Percentiles rank a stretch among this genome's conserved stretches.
Conservation (phyloP, 257 asterid genomes). For the Catharanthus roseus region DNA sequence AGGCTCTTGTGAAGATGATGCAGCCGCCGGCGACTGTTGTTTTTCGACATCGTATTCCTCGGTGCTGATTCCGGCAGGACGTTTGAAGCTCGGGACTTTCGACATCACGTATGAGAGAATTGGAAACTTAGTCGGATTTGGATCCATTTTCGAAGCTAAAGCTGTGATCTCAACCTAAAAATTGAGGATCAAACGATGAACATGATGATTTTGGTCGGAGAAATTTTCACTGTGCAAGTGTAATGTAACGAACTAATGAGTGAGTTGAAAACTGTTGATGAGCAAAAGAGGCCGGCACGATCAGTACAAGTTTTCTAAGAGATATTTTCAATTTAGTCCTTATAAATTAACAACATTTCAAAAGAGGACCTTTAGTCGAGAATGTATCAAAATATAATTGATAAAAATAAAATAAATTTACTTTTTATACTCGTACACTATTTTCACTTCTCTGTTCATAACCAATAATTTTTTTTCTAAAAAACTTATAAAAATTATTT, state of each 20-base stretch:
- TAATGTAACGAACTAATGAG: neutral
- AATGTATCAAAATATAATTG: too few species aligned
- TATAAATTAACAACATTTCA: too few species aligned
- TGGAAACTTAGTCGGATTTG: conserved; percentile 72
- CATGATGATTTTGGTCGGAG: neutral
- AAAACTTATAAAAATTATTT: too few species aligned
- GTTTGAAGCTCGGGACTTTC: conserved; percentile 59
- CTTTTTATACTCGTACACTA: too few species aligned
- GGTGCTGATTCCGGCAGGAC: conserved; percentile 27
- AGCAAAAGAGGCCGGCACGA: neutral
- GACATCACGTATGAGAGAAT: conserved; percentile 82
- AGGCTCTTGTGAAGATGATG: conserved; percentile 44
- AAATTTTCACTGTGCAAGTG: neutral
- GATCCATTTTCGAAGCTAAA: conserved; percentile 52
- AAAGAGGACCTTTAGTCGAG: too few species aligned
- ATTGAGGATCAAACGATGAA: neutral
- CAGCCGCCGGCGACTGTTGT: conserved; percentile 31
- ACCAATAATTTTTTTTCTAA: too few species aligned
- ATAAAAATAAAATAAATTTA: too few species aligned
- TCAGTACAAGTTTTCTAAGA: too few species aligned
- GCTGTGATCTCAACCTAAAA: neutral
- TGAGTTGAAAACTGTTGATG: neutral
- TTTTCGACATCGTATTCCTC: conserved; percentile 66
- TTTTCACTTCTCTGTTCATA: too few species aligned
- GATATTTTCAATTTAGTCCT: too few species aligned